Base-by-base conservation (phyloP, 176 grass and related monocot species). In the Ensete ventricosum region DNA sequence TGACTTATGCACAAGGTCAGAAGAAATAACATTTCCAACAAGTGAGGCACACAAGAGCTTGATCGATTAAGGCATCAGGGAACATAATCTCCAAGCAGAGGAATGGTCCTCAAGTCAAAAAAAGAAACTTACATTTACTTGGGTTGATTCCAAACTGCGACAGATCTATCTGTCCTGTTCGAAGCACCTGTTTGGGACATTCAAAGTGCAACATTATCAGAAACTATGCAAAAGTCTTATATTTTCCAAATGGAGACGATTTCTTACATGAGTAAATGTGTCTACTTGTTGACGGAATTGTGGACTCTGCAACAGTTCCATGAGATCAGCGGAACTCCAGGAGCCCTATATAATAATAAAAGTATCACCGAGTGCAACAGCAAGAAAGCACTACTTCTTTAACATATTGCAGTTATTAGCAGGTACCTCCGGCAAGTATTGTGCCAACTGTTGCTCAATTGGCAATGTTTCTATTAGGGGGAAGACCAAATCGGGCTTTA, bases 281-380 rank as follows among this genome's bases (percentile, higher is more conserved):
- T 98, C 90, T 73, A 98, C 73, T 89, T 98, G 94, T 74, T 98
- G 94, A 34, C 88, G 90, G 79, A 97, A 89, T 76, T 86, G 88
- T 81, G 94, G 88, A 81, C 88, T 93, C 76, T 97, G 94, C 52
- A 97, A 75, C 72, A 97, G 87, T 65, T 97, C 94, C 73, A 91
- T 74, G 69, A 97, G 88, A 90, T 97, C 94, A 83, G 66, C 68
- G 69, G 82, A 69, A 63, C 77, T 90, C 85, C 88, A 87, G 25
- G 86, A 87, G 26, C 94, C 94, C 94, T 97, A 80, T 19, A 88
- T 84, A 84, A 65, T 34, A 71, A 76, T n/a, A 77, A 84, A 50
- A 68, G 77, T 16, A 43, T 81, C 12, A 76, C 80, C 66, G 12
- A 20, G 11, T 69, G 9, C 12, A 75, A 71, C 20, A 68, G 19